Evolutionary conservation across 2,329 filamentous ascomycete genomes (phyloP), one percentile per base, ranked within the genome.

Genomic region (Neurospora sp.): DNA sequence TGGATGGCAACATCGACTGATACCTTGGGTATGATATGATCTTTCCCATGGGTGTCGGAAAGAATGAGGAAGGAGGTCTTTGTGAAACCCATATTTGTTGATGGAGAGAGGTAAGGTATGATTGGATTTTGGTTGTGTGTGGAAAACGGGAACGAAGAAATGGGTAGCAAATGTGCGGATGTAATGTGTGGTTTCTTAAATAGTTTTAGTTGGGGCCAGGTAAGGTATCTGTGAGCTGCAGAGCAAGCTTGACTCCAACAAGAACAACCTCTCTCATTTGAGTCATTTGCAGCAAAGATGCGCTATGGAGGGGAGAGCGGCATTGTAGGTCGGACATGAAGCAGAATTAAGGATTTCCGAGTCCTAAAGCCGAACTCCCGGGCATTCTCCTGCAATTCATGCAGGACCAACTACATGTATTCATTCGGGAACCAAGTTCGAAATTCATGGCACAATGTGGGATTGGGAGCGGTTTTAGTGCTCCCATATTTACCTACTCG

Each of bases 1-100:
- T 86, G 84, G 2, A 86, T 80, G 11, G 79, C 81, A 4, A 86
- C 82, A 71, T 88, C 85, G 38, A 77, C 74, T 2, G 79, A 75
- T 0, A 78, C 71, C 7, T 17, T 74, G 69, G 40, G 71, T 68
- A 69, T 19, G 1, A 46, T 10, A 36, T 70, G 7, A 38, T 67
- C 28, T 17, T 68, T 8, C 13, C 77, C 78, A 72, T 85, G 83
- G 0, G 83, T 85, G 70, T 85, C 83, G 1, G 83, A 84, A 3
- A 84, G 71, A 67, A 85, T 77, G 28, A 84, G 74, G 67, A 85
- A 77, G 42, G 77, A 76, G 0, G 81, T 84, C 15, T 66, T 67
- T 10, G 46, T 28, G 46, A 4, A 58, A 4, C 11, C 23, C 46
- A 58, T 58, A 6, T 33, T 33, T 52, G 10, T 52, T 7, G 23